Evolutionary conservation across 2,329 filamentous ascomycete species (phyloP).

Genomic region (Aureobasidium sp.): DNA sequence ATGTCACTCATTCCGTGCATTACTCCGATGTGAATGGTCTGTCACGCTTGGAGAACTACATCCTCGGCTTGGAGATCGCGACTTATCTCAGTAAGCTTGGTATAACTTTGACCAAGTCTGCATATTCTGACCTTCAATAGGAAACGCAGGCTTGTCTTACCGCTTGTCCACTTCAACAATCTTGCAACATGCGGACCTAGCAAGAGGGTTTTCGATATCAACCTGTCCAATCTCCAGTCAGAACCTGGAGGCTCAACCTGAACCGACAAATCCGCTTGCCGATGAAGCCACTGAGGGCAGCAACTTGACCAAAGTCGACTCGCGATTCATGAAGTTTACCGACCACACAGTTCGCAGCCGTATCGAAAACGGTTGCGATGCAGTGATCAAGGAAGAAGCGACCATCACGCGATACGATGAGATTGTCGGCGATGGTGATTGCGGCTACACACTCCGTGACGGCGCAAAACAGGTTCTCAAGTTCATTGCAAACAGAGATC

Average conservation of each 20-base stretch:
- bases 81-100: constrained; percentile 24
- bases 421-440: constrained; percentile 33
- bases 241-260: constrained; percentile 24
- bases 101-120: neutral
- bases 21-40: constrained; percentile 32
- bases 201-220: constrained; percentile 30
- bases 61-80: constrained; percentile 29
- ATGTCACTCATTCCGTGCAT: constrained; percentile 27
- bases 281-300: constrained; percentile 8
- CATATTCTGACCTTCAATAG: constrained; percentile 17
- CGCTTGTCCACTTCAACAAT: constrained; percentile 29
- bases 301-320: constrained; percentile 17
- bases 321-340: constrained; percentile 24
- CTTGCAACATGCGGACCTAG: constrained; percentile 24
- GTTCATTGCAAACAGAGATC: constrained; percentile 28
- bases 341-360: constrained; percentile 24
- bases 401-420: constrained; percentile 33
- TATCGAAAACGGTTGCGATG: constrained; percentile 28
- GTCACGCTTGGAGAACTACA: constrained; percentile 31
- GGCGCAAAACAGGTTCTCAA: constrained; percentile 30
- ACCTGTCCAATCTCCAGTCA: constrained; percentile 24
- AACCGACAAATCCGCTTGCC: constrained; percentile 16
- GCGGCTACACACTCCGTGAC: constrained; percentile 31
- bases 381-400: constrained; percentile 29
- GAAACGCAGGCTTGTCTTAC: constrained; percentile 26